Conservation (phyloP, 2,329 filamentous ascomycete genomes). For the Trichophyton equinum region DNA sequence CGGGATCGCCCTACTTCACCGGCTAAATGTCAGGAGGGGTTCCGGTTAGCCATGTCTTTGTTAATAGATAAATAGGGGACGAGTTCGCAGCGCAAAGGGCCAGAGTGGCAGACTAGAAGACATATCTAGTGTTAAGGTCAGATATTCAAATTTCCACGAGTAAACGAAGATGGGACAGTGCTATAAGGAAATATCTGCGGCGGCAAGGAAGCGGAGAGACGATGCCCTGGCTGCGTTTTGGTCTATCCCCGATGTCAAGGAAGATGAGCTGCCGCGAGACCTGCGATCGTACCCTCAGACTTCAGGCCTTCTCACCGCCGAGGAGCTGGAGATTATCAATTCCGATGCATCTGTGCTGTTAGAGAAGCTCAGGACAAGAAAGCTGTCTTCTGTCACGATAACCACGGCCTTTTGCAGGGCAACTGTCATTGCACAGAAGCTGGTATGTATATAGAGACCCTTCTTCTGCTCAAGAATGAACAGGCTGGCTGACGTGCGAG, state of each 20-base stretch:
- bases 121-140: no score
- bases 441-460: not conserved
- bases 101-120: no score
- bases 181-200: constrained; percentile 28
- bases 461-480: not conserved
- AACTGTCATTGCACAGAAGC: constrained; percentile 28
- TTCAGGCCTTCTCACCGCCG: constrained; percentile 48
- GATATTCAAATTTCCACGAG: not conserved
- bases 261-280: constrained; percentile 12
- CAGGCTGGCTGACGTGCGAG: not conserved
- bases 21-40: not conserved
- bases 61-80: no score
- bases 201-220: constrained; percentile 25
- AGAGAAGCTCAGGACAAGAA: constrained; percentile 23
- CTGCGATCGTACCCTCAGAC: constrained; percentile 13
- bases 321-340: constrained; percentile 41
- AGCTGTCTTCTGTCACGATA: constrained; percentile 12
- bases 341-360: constrained; percentile 25
- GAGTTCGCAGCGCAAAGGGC: no score
- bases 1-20: not conserved
- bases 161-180: constrained; percentile 19
- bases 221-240: constrained; percentile 19
- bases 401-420: constrained; percentile 28
- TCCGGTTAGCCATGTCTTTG: not conserved
- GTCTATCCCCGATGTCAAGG: constrained; percentile 12